Percentiles rank a stretch among this genome's conserved stretches.
phyloP scores from a whole-genome alignment of 2,329 filamentous ascomycete genomes.

The Ambrosiella cleistominuta region DNA sequence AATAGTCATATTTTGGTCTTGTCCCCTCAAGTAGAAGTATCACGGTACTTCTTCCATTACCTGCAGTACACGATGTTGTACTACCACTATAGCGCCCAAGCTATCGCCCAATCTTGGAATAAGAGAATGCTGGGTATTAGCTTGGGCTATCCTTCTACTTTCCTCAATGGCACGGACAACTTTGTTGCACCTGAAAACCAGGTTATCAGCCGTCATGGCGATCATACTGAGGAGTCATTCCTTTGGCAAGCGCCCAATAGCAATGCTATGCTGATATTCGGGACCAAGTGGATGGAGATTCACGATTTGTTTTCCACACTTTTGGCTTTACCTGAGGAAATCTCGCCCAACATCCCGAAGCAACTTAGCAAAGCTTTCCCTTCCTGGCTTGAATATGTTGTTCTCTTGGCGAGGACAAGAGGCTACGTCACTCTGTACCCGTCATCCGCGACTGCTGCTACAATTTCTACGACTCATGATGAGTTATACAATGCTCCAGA shows the following conservation, averaged over 20 bases:
- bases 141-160: conserved; percentile 51
- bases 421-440: conserved; percentile 74
- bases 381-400: conserved; percentile 60
- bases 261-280: conserved; percentile 67
- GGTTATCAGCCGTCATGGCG: conserved; percentile 20
- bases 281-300: conserved; percentile 72
- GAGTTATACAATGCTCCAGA: conserved; percentile 61
- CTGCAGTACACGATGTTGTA: conserved; percentile 62
- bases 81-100: conserved; percentile 50
- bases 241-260: conserved; percentile 74
- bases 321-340: conserved; percentile 14
- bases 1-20: conserved; percentile 68
- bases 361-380: conserved; percentile 50
- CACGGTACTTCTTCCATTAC: conserved; percentile 71
- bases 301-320: conserved; percentile 60
- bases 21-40: conserved; percentile 63
- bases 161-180: conserved; percentile 40
- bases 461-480: conserved; percentile 56
- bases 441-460: conserved; percentile 31
- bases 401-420: conserved; percentile 57
- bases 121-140: conserved; percentile 57
- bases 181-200: conserved; percentile 29
- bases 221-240: conserved; percentile 33
- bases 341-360: conserved; percentile 28
- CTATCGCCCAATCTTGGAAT: conserved; percentile 27